Evolutionary conservation across 257 asterid species (phyloP).

Genomic region (Misopates orontium): DNA sequence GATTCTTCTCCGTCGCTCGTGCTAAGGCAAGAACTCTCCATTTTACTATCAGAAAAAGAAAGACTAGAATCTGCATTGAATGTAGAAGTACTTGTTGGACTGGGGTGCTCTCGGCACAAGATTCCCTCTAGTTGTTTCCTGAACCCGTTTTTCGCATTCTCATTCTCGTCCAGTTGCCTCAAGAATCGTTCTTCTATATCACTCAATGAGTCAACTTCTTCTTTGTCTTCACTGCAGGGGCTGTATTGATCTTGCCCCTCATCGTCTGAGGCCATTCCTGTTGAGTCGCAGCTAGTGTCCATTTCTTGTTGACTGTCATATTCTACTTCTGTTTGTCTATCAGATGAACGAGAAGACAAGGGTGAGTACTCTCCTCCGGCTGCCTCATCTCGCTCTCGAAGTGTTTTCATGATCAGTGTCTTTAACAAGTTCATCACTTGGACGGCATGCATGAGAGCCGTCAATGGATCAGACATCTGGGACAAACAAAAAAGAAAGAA

Average conservation of each 20-base stretch:
- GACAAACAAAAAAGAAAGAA: conserved; percentile 8
- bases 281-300: conserved; percentile 77
- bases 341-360: conserved; percentile 61
- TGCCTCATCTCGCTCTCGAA: conserved; percentile 73
- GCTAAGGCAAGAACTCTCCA: conserved; percentile 52
- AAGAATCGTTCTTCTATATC: conserved; percentile 79
- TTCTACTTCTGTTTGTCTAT: conserved; percentile 53
- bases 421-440: conserved; percentile 98
- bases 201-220: conserved; percentile 67
- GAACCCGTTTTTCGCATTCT: conserved; percentile 75
- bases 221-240: conserved; percentile 52
- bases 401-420: conserved; percentile 68
- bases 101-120: conserved; percentile 44
- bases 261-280: conserved; percentile 47
- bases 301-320: conserved; percentile 66
- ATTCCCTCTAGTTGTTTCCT: conserved; percentile 77
- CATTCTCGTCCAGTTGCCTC: conserved; percentile 69
- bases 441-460: conserved; percentile 98
- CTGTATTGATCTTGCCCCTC: conserved; percentile 40
- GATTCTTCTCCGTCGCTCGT: conserved; percentile 69
- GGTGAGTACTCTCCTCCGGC: conserved; percentile 59
- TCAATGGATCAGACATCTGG: conserved; percentile 96
- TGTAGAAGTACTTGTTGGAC: conserved; percentile 47
- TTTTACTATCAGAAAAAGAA: conserved; percentile 46
- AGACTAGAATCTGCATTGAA: conserved; percentile 43